These are phyloP conservation scores for Sporothrix schenckii DNA, from an alignment of 2,329 filamentous ascomycete genomes.

Conservation along the genomic window DNA sequence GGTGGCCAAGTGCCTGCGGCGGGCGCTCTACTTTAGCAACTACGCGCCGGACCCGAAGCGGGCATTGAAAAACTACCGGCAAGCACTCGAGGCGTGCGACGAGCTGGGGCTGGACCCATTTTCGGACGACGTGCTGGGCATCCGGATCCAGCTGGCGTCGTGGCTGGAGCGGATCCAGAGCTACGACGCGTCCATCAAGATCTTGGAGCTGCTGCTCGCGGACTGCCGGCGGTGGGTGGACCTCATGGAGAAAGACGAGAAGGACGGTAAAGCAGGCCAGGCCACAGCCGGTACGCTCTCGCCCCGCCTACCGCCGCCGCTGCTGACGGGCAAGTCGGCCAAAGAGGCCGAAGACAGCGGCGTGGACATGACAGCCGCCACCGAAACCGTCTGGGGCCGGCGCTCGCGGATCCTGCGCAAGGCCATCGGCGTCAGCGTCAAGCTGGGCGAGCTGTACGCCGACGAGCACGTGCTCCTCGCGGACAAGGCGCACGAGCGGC, in stretches of 20 bases:
- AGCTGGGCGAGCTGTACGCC: conserved; percentile 81
- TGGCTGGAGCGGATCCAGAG: conserved; percentile 78
- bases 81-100: conserved; percentile 73
- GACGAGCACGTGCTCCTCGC: conserved; percentile 73
- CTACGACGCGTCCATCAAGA: conserved; percentile 69
- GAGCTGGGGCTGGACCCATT: conserved; percentile 82
- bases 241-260: conserved; percentile 55
- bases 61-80: conserved; percentile 80
- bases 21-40: conserved; percentile 85
- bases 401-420: conserved; percentile 72
- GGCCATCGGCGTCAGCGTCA: conserved; percentile 74
- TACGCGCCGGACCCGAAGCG: conserved; percentile 71
- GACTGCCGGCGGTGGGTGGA: conserved; percentile 69
- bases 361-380: not conserved
- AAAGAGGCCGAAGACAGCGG: not conserved
- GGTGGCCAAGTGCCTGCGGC: conserved; percentile 76
- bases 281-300: conserved; percentile 1
- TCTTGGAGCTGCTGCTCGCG: conserved; percentile 73
- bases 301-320: conserved; percentile 28
- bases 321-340: conserved; percentile 11
- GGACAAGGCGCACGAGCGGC: conserved; percentile 71
- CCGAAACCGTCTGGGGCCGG: conserved; percentile 58
- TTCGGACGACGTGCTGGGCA: conserved; percentile 86
- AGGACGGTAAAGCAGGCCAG: conserved; percentile 38
- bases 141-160: conserved; percentile 78